Evolutionary conservation across 2,329 filamentous ascomycete genomes (phyloP), one percentile per base, ranked within the genome.

Genomic region (Phoma sp.): DNA sequence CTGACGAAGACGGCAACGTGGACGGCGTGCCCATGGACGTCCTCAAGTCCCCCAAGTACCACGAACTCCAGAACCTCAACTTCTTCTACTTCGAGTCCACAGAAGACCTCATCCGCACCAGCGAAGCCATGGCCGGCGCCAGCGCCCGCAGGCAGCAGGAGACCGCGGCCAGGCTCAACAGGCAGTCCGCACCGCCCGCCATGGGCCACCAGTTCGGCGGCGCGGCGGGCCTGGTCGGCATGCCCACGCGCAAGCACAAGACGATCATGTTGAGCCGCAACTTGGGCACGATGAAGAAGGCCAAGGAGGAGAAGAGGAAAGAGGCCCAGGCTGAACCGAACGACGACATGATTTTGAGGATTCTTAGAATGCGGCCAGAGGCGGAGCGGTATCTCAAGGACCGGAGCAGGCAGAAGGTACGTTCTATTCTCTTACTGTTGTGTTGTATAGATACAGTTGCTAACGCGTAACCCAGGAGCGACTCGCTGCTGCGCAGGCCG

Each of bases 21-120:
- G 85, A 95, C 56, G 95, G 95, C 61, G 91, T 99, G 2, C 90
- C 93, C 0, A 85, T 91, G 39, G 93, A 97, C 73, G 88, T 97
- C 29, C 84, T 99, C 70, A 96, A 96, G 77, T 96, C 91, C 62
- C 91, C 93, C 70, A 99, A 99, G 83, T 99, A 96, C 81, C 93
- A 97, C 79, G 95, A 99, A 75, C 86, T 99, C 48, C 91, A 95
- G 62, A 93, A 91, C 58, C 84, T 99, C 59, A 96, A 96, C 79
- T 99, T 98, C 82, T 99, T 98, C 82, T 99, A 99, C 80, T 96
- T 95, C 70, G 93, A 98, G 68, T 85, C 89, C 29, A 96, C 92
- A 1, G 90, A 96, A 57, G 93, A 90, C 65, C 83, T 99, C 10
- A 91, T 98, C 65, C 89, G 93, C 45, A 96, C 91, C n/a, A 96